A percentile compares a stretch with the other conserved stretches of the same genome.
These are phyloP conservation scores for Colletotrichum musae DNA, from an alignment of 2,329 filamentous ascomycete genomes.

Conservation along the genomic window DNA sequence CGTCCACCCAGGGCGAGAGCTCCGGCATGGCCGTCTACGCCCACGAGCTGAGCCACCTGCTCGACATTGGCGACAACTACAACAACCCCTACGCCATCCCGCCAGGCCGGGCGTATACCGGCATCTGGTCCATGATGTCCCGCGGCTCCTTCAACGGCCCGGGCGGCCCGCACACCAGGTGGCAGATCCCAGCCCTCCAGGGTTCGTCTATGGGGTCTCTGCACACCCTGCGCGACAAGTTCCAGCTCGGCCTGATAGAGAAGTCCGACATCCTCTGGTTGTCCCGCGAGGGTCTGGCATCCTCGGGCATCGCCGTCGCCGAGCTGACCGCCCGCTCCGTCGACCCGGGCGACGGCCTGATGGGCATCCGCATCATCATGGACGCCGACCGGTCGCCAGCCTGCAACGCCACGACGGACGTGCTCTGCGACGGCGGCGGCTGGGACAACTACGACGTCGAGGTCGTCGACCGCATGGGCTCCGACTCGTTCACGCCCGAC, in stretches of 20 bases:
- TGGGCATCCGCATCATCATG: slow-evolving; percentile 64
- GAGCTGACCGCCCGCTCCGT: slow-evolving; percentile 64
- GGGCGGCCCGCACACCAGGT: slow-evolving; percentile 66
- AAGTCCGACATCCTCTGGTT: slow-evolving; percentile 60
- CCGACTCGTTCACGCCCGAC: slow-evolving; percentile 67
- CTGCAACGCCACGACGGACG: slow-evolving; percentile 58
- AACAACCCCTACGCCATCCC: slow-evolving; percentile 66
- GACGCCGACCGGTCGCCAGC: slow-evolving; percentile 59
- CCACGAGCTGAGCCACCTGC: slow-evolving; percentile 66
- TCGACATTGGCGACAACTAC: slow-evolving; percentile 69
- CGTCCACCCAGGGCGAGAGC: slow-evolving; percentile 67
- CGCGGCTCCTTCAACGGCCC: slow-evolving; percentile 68
- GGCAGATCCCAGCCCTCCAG: slow-evolving; percentile 65
- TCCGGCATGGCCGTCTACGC: slow-evolving; percentile 68
- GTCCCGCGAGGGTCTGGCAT: slow-evolving; percentile 57
- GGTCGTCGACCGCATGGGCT: slow-evolving; percentile 68
- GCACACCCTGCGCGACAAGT: slow-evolving; percentile 68
- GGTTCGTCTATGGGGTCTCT: slow-evolving; percentile 65
- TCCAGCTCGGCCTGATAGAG: slow-evolving; percentile 63
- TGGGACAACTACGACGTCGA: slow-evolving; percentile 68
- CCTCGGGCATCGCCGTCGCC: slow-evolving; percentile 59
- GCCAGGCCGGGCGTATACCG: slow-evolving; percentile 62
- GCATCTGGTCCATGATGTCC: slow-evolving; percentile 67
- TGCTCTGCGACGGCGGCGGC: slow-evolving; percentile 65
- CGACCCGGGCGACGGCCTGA: slow-evolving; percentile 54